phyloP scores from a whole-genome alignment of 164 flowering plant genomes.

The Aristolochia fimbriata region DNA sequence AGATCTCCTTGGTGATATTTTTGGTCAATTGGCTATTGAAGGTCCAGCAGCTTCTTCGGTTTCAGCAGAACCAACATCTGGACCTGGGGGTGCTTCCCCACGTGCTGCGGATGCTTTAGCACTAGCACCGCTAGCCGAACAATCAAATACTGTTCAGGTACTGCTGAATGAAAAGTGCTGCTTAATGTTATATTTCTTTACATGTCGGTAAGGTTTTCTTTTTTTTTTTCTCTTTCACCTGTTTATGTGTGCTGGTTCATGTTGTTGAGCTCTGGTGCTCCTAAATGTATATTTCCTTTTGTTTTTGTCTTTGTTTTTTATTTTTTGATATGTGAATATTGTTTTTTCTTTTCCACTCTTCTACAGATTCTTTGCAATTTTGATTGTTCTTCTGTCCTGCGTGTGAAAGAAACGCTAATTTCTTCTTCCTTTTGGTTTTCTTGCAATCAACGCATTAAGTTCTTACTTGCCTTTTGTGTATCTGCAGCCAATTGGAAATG shows the following conservation, averaged over 20 bases:
- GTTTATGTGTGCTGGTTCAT: no score
- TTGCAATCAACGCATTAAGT: background rate
- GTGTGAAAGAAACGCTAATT: no score
- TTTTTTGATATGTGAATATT: no score
- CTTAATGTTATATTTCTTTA: background rate
- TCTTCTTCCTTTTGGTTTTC: no score
- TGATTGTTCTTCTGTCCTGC: no score
- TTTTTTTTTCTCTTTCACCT: no score
- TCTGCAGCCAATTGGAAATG: slow-evolving; percentile 82
- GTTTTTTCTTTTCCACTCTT: no score
- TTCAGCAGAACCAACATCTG: slow-evolving; percentile 31
- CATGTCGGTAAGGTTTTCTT: no score
- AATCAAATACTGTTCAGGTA: slow-evolving; percentile 75
- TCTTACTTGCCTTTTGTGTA: slow-evolving; percentile 8
- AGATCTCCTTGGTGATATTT: slow-evolving; percentile 89
- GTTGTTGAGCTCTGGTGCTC: no score
- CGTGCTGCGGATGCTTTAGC: slow-evolving; percentile 61
- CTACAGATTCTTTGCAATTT: no score
- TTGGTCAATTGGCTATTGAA: slow-evolving; percentile 89
- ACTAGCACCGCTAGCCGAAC: slow-evolving; percentile 66
- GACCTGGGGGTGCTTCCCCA: slow-evolving; percentile 37
- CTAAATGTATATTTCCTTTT: no score
- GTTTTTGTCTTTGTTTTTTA: no score
- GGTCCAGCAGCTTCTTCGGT: slow-evolving; percentile 52
- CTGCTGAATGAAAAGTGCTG: background rate